A percentile compares a stretch with the other conserved stretches of the same genome.
Evolutionary conservation across 148 eudicot species (phyloP).

Genomic region (Vaccinium darrowii): DNA sequence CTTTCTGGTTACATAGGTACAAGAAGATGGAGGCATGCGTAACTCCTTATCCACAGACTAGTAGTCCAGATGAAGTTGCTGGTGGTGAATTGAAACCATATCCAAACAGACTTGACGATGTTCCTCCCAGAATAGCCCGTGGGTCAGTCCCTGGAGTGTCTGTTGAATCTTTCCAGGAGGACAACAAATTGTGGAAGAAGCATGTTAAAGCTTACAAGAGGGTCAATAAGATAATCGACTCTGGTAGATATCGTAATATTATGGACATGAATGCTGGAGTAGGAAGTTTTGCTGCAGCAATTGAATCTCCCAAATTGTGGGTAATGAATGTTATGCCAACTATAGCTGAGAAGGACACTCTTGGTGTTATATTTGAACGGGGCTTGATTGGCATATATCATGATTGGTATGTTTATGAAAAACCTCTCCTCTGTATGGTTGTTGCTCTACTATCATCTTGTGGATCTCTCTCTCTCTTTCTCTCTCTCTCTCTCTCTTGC

Average conservation of each 20-base stretch:
- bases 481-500: background rate
- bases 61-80: constrained; percentile 34
- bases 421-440: background rate
- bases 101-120: constrained; percentile 44
- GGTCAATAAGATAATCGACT: constrained; percentile 44
- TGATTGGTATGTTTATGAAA: constrained; percentile 40
- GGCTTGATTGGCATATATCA: constrained; percentile 59
- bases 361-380: constrained; percentile 51
- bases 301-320: constrained; percentile 49
- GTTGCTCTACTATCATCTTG: background rate
- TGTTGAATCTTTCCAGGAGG: constrained; percentile 34
- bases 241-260: constrained; percentile 57
- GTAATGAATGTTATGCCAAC: constrained; percentile 61
- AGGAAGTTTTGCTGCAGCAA: constrained; percentile 53
- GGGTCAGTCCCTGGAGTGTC: constrained; percentile 42
- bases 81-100: constrained; percentile 51
- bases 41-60: constrained; percentile 46
- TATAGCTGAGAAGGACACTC: constrained; percentile 40
- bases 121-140: constrained; percentile 41
- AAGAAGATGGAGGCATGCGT: constrained; percentile 55
- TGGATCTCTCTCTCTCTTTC: constrained; percentile 12
- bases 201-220: constrained; percentile 43
- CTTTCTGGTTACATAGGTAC: constrained; percentile 32
- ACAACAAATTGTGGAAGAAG: constrained; percentile 43
- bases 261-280: constrained; percentile 60